Percentiles rank a stretch among this genome's conserved stretches.
phyloP scores from a whole-genome alignment of 2,329 filamentous ascomycete genomes.

The Parascedosporium putredinis region DNA sequence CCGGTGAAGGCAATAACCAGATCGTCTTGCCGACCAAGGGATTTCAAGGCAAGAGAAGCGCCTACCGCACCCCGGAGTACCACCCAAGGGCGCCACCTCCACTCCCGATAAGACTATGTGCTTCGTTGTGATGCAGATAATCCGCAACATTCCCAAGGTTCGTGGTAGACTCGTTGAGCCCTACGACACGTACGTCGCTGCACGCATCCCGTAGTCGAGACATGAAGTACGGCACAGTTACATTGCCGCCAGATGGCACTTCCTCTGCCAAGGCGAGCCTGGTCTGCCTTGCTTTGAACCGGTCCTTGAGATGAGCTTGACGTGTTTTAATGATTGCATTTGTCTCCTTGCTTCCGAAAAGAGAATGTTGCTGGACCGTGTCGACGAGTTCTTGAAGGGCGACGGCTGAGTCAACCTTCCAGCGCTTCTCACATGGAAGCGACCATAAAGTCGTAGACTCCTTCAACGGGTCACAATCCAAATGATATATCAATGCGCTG shows the following conservation, averaged over 20 bases:
- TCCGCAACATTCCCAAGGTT: constrained; percentile 36
- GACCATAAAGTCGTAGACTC: constrained; percentile 46
- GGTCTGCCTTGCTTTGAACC: constrained; percentile 14
- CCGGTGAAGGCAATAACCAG: constrained; percentile 12
- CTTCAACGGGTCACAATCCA: constrained; percentile 57
- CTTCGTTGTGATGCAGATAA: constrained; percentile 43
- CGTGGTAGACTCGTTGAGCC: constrained; percentile 51
- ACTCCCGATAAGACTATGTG: constrained; percentile 19
- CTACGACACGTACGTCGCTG: constrained; percentile 50
- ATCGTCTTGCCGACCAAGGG: constrained; percentile 3
- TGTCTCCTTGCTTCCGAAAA: neutral
- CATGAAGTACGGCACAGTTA: constrained; percentile 43
- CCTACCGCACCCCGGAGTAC: constrained; percentile 24
- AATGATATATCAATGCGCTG: constrained; percentile 48
- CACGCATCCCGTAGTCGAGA: constrained; percentile 39
- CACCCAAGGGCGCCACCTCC: constrained; percentile 22
- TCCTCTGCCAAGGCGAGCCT: constrained; percentile 32
- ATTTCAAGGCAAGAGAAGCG: constrained; percentile 15
- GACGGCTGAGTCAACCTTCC: constrained; percentile 35
- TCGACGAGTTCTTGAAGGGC: constrained; percentile 18
- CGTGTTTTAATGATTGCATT: neutral
- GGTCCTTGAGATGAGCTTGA: neutral
- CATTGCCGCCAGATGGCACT: constrained; percentile 36
- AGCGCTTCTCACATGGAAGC: constrained; percentile 36
- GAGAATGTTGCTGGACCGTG: neutral